Evolutionary conservation across 176 grass and related monocot species (phyloP).

Genomic region (Carex scoparia): DNA sequence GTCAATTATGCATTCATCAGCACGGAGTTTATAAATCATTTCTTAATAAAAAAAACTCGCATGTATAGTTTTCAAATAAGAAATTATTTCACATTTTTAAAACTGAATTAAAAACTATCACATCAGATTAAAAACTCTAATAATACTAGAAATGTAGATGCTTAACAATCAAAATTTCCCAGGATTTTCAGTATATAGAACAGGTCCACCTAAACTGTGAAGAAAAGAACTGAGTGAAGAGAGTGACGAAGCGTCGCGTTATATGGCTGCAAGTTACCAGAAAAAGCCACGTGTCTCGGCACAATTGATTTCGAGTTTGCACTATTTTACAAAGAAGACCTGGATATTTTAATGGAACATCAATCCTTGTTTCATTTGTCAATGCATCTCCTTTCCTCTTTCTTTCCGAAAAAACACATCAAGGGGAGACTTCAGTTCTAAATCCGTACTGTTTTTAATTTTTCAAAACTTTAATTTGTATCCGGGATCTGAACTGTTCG

Average conservation of each 20-base stretch:
- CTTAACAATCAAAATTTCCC: not conserved
- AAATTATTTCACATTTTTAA: too few relatives aligned
- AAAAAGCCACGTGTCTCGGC: not conserved
- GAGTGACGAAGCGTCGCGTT: conserved; percentile 1
- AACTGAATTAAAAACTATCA: too few relatives aligned
- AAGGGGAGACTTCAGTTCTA: not conserved
- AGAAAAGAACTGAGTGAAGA: not conserved
- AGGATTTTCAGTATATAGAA: not conserved
- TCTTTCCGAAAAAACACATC: not conserved
- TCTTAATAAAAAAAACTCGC: too few relatives aligned
- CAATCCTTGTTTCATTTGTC: not conserved
- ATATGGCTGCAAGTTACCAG: not conserved
- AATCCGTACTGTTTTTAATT: not conserved
- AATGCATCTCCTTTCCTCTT: not conserved
- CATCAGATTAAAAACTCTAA: too few relatives aligned
- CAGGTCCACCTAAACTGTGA: not conserved
- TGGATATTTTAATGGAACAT: not conserved
- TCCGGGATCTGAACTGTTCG: not conserved
- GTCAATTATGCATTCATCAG: too few relatives aligned
- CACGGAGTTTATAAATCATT: too few relatives aligned
- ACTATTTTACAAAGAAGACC: not conserved
- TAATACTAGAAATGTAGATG: too few relatives aligned
- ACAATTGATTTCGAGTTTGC: not conserved
- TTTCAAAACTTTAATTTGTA: not conserved
- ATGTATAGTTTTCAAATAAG: too few relatives aligned